These are phyloP conservation scores for Polyplosphaeria fusca DNA, from an alignment of 495 filamentous ascomycete species.

Conservation along the genomic window DNA sequence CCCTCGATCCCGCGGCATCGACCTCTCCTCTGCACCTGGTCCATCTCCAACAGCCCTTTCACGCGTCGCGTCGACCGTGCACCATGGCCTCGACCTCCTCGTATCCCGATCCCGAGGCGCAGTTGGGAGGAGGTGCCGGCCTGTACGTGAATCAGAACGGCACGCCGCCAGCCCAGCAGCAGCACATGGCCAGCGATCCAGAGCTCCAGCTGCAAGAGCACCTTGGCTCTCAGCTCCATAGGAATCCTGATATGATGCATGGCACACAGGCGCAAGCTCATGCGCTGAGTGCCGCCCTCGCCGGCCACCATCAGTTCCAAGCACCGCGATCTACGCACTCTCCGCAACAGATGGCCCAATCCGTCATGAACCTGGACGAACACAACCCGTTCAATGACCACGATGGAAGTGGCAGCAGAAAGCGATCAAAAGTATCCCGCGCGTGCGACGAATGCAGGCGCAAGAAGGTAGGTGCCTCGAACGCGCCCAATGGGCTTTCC, in stretches of 20 bases:
- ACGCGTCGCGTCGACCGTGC: slow-evolving; percentile 2
- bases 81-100: slow-evolving; percentile 26
- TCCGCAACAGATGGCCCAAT: slow-evolving; percentile 34
- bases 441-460: slow-evolving; percentile 94
- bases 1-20: slow-evolving; percentile 11
- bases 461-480: slow-evolving; percentile 64
- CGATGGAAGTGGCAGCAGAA: slow-evolving; percentile 46
- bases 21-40: slow-evolving; percentile 8
- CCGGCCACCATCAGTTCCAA: slow-evolving; percentile 27
- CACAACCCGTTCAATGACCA: slow-evolving; percentile 20
- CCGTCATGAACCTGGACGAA: slow-evolving; percentile 30
- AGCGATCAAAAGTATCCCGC: slow-evolving; percentile 86
- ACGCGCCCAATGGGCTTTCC: too few species aligned
- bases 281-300: slow-evolving; percentile 20
- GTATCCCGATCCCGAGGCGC: slow-evolving; percentile 26
- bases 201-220: slow-evolving; percentile 28
- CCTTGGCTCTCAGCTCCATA: slow-evolving; percentile 23
- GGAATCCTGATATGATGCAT: slow-evolving; percentile 17
- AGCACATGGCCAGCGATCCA: slow-evolving; percentile 22
- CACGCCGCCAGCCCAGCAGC: slow-evolving; percentile 20
- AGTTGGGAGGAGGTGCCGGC: slow-evolving; percentile 14
- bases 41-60: slow-evolving; percentile 5
- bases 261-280: slow-evolving; percentile 13
- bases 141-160: slow-evolving; percentile 33
- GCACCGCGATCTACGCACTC: slow-evolving; percentile 32